phyloP scores from a whole-genome alignment of 2,329 filamentous ascomycete genomes.

The Chaetomiaceae sp. region DNA sequence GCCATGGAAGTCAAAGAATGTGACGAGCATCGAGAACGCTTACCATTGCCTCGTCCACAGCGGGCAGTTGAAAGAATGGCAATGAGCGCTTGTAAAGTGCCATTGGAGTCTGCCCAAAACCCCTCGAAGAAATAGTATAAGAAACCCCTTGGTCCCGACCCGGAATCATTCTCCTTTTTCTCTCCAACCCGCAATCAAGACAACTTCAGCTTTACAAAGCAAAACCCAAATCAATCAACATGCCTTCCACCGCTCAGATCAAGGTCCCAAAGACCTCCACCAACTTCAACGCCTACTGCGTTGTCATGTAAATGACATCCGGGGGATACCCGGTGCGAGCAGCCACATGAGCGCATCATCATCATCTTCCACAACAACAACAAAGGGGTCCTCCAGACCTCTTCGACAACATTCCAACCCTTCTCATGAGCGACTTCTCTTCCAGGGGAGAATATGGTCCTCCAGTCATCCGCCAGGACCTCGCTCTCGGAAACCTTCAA shows the following conservation, averaged over 20 bases:
- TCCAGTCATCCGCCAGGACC: too few relatives aligned
- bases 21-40: not conserved
- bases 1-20: conserved; percentile 8
- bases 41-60: not conserved
- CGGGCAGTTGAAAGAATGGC: not conserved
- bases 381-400: conserved; percentile 9
- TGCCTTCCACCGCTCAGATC: conserved; percentile 31
- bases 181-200: conserved; percentile 18
- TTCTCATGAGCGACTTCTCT: not conserved
- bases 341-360: not conserved
- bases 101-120: not conserved
- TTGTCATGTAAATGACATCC: conserved; percentile 34
- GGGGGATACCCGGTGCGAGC: conserved; percentile 5
- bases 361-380: not conserved
- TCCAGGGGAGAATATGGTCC: not conserved
- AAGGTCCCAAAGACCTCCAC: conserved; percentile 29
- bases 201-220: conserved; percentile 18
- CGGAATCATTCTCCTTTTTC: conserved; percentile 19
- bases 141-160: conserved; percentile 8
- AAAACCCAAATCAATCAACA: conserved; percentile 29
- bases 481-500: too few relatives aligned
- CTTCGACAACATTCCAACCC: not conserved
- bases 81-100: not conserved
- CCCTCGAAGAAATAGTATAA: conserved; percentile 22
- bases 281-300: conserved; percentile 31